Evolutionary conservation across 2,329 filamentous ascomycete species (phyloP).

Genomic region (Aureobasidium sp.): DNA sequence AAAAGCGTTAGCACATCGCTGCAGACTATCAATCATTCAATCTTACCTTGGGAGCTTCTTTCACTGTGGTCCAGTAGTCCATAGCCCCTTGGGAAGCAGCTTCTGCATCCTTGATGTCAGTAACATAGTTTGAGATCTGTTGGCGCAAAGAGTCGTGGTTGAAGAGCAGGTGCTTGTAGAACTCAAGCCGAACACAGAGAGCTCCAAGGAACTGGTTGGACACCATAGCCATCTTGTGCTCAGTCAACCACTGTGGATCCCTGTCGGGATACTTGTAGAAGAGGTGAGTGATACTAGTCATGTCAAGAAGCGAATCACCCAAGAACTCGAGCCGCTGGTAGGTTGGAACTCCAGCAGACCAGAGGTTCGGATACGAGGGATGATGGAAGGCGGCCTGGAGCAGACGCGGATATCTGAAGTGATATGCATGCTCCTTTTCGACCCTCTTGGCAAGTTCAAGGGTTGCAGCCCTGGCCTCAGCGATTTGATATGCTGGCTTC

Average conservation of each 20-base stretch:
- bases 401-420: constrained; percentile 67
- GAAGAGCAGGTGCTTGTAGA: constrained; percentile 63
- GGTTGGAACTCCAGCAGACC: constrained; percentile 64
- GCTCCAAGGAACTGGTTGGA: constrained; percentile 89
- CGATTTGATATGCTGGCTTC: constrained; percentile 62
- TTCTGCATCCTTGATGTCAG: constrained; percentile 49
- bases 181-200: constrained; percentile 66
- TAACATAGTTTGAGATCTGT: constrained; percentile 48
- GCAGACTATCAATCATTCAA: neutral
- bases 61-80: constrained; percentile 62
- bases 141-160: constrained; percentile 42
- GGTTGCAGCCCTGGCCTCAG: constrained; percentile 56
- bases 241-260: constrained; percentile 93
- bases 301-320: constrained; percentile 80
- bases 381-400: constrained; percentile 82
- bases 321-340: constrained; percentile 92
- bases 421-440: constrained; percentile 50
- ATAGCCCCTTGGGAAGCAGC: constrained; percentile 40
- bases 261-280: constrained; percentile 68
- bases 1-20: neutral
- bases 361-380: constrained; percentile 67
- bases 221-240: constrained; percentile 99
- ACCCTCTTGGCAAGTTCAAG: constrained; percentile 59
- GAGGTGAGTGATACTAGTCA: constrained; percentile 74
- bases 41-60: constrained; percentile 54